phyloP scores from a whole-genome alignment of 179 eudicot genomes.

The Carnegiea gigantea region DNA sequence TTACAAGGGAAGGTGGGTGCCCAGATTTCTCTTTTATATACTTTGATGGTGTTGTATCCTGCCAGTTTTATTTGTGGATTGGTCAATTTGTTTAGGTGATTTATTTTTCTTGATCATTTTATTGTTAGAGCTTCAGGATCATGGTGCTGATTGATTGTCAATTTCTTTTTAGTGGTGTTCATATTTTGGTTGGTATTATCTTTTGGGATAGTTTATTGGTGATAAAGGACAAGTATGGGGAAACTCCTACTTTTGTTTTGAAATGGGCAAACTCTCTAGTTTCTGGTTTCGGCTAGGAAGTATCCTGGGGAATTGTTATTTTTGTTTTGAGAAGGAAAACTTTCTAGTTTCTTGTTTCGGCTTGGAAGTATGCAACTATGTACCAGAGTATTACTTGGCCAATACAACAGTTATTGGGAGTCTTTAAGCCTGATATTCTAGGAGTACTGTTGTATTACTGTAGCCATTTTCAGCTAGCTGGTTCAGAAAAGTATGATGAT shows the following conservation, averaged over 20 bases:
- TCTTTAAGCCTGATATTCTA: background rate
- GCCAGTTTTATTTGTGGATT: background rate
- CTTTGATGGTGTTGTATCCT: background rate
- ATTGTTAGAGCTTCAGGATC: background rate
- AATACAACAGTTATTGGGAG: background rate
- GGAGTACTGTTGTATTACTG: background rate
- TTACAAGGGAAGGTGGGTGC: slow-evolving; percentile 80
- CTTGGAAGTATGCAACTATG: no score
- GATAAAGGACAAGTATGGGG: background rate
- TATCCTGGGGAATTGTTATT: background rate
- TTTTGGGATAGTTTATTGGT: background rate
- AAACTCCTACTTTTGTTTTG: background rate
- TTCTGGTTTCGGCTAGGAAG: background rate
- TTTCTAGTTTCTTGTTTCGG: no score
- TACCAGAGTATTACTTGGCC: background rate
- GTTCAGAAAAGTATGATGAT: background rate
- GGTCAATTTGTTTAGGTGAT: background rate
- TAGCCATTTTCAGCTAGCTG: background rate
- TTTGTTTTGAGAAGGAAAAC: no score
- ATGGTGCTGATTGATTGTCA: background rate
- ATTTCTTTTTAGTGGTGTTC: background rate
- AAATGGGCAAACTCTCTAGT: background rate
- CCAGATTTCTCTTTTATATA: background rate
- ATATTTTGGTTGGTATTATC: background rate
- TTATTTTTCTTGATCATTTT: background rate